phyloP scores from a whole-genome alignment of 805 yeast species.

The Candida bentonensis region DNA sequence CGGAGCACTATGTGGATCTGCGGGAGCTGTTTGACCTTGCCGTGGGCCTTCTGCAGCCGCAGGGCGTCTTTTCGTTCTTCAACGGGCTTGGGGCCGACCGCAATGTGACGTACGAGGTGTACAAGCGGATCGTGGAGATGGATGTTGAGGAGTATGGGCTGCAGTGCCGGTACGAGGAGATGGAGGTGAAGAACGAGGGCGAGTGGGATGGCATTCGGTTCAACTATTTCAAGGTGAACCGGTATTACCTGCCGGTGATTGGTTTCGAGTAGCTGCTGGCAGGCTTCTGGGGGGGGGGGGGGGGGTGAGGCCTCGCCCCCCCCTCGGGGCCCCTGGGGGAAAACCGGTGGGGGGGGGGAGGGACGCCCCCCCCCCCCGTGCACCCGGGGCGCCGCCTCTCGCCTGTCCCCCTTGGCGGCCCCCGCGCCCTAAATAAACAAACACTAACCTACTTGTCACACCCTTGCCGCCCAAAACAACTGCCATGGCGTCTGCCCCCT shows the following conservation, averaged over 20 bases:
- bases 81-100: constrained; percentile 83
- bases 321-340: too few relatives aligned
- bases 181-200: constrained; percentile 20
- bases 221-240: constrained; percentile 20
- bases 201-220: constrained; percentile 23
- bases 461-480: too few relatives aligned
- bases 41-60: constrained; percentile 70
- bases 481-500: too few relatives aligned
- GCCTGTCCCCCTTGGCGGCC: too few relatives aligned
- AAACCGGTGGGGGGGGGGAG: too few relatives aligned
- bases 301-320: too few relatives aligned
- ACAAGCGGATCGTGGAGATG: constrained; percentile 63
- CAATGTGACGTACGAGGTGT: constrained; percentile 66
- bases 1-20: constrained; percentile 86
- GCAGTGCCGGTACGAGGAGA: constrained; percentile 34
- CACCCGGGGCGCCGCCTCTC: too few relatives aligned
- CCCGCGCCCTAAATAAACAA: too few relatives aligned
- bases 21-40: constrained; percentile 66
- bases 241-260: constrained; percentile 20
- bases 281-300: too few relatives aligned
- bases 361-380: too few relatives aligned
- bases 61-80: constrained; percentile 80
- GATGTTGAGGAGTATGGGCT: constrained; percentile 75
- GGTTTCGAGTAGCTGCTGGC: constrained; percentile 10
- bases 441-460: too few relatives aligned